These are phyloP conservation scores for Leccinum sublutescens DNA, from an alignment of 768 basidiomycete genomes.

Conservation along the genomic window DNA sequence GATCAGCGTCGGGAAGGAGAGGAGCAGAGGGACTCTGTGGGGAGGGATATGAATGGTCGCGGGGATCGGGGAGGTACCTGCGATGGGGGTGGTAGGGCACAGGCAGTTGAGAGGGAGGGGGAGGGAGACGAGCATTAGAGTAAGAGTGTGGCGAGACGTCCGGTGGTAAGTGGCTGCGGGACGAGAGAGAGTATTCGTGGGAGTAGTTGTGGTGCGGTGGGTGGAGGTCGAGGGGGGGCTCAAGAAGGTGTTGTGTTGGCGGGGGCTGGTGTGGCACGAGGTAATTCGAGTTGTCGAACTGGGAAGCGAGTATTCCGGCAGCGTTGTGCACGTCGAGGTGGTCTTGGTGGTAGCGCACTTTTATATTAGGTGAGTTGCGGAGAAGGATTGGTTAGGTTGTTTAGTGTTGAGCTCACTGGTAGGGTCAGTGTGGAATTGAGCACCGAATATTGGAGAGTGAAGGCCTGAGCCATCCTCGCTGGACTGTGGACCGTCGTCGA, in stretches of 20 bases:
- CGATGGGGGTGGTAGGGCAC: constrained; percentile 28
- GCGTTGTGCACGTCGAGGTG: constrained; percentile 47
- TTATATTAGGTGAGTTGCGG: constrained; percentile 49
- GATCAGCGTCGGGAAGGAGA: constrained; percentile 23
- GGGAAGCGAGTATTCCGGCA: constrained; percentile 46
- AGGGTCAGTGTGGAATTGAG: constrained; percentile 47
- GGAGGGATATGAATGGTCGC: constrained; percentile 38
- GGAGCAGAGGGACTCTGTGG: constrained; percentile 27
- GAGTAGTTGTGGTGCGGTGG: constrained; percentile 37
- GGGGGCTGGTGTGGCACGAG: constrained; percentile 24
- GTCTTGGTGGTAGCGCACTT: constrained; percentile 66
- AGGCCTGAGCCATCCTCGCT: constrained; percentile 76
- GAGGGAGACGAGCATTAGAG: constrained; percentile 42
- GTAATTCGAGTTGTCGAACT: constrained; percentile 46
- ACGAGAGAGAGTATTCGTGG: constrained; percentile 40
- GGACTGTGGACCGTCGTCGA: constrained; percentile 67
- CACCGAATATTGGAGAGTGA: constrained; percentile 66
- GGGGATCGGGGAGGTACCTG: constrained; percentile 35
- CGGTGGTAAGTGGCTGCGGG: constrained; percentile 48
- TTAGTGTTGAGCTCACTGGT: constrained; percentile 34
- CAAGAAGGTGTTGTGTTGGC: constrained; percentile 42
- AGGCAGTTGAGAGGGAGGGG: constrained; percentile 27
- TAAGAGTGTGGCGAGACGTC: constrained; percentile 43
- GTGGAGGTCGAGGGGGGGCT: constrained; percentile 43
- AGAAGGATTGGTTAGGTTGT: constrained; percentile 47